Percentiles rank a stretch among this genome's conserved stretches.
These are phyloP conservation scores for Eustoma russellianum DNA, from an alignment of 257 asterid species.

Conservation along the genomic window DNA sequence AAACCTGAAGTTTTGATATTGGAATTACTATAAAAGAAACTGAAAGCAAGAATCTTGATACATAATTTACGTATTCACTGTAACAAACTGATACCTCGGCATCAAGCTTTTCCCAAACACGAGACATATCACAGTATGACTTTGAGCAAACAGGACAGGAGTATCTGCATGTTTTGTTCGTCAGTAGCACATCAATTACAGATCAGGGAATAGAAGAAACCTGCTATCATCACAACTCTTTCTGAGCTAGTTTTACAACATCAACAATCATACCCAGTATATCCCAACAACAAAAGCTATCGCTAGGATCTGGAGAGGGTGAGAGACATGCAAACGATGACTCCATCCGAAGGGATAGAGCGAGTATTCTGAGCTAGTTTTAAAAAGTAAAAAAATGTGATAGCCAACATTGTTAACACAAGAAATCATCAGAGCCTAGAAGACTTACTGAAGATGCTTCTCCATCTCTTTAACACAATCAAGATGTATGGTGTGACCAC, in stretches of 20 bases:
- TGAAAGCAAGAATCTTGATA: not conserved
- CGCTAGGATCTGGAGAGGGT: no score
- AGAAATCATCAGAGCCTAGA: not conserved
- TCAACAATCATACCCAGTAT: no score
- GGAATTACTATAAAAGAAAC: not conserved
- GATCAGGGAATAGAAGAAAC: not conserved
- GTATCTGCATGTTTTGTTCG: slow-evolving; percentile 29
- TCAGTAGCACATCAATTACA: not conserved
- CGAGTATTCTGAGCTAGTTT: no score
- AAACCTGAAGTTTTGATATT: slow-evolving; percentile 31
- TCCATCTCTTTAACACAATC: slow-evolving; percentile 60
- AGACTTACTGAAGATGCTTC: slow-evolving; percentile 41
- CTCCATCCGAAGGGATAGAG: no score
- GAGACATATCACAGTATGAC: slow-evolving; percentile 58
- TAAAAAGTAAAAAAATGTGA: no score
- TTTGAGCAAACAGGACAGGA: slow-evolving; percentile 63
- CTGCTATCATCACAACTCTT: not conserved
- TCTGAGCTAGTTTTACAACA: no score
- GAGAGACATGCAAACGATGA: no score
- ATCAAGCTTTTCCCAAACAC: slow-evolving; percentile 53
- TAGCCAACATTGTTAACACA: no score
- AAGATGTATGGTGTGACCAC: slow-evolving; percentile 65
- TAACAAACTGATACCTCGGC: slow-evolving; percentile 27
- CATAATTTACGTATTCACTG: not conserved
- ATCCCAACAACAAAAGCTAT: no score